Percentiles rank a stretch among this genome's conserved stretches.
Evolutionary conservation across 106 monocot genomes (phyloP).

Genomic region (Dendrobium officinale): DNA sequence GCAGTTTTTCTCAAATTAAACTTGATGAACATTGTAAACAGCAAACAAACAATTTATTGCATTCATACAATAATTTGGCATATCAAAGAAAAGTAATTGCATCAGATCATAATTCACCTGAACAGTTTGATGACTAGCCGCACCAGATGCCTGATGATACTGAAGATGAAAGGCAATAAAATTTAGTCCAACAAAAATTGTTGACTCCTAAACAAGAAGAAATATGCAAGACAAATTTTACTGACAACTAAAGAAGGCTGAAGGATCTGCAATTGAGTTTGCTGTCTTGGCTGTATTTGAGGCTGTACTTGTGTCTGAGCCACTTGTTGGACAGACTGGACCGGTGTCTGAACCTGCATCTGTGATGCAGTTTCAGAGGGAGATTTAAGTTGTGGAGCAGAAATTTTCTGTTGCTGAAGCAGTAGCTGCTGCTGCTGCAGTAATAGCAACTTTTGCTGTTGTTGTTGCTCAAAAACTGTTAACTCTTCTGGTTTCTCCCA

Average conservation of each 20-base stretch:
- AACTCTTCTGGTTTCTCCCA: constrained; percentile 99
- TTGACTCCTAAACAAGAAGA: neutral
- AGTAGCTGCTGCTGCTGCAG: constrained; percentile 59
- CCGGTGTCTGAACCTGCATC: constrained; percentile 34
- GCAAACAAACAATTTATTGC: neutral
- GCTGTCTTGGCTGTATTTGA: constrained; percentile 81
- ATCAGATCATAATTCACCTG: constrained; percentile 35
- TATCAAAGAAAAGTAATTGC: neutral
- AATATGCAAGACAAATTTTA: constrained; percentile 7
- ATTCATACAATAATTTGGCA: neutral
- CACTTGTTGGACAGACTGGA: constrained; percentile 34
- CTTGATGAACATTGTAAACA: neutral
- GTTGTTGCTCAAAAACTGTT: constrained; percentile 75
- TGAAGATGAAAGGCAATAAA: constrained; percentile 14
- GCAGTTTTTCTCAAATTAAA: neutral
- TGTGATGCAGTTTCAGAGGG: constrained; percentile 42
- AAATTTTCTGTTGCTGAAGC: constrained; percentile 71
- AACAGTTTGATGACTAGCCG: constrained; percentile 36
- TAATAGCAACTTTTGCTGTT: constrained; percentile 59
- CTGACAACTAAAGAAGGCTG: constrained; percentile 43
- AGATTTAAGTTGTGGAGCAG: constrained; percentile 54
- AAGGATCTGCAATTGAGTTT: constrained; percentile 47
- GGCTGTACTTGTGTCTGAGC: constrained; percentile 45
- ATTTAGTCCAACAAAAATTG: constrained; percentile 3
- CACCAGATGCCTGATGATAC: constrained; percentile 61